A percentile compares a stretch with the other conserved stretches of the same genome.
phyloP scores from a whole-genome alignment of 2,329 filamentous ascomycete genomes.

The Xylaria sp. region DNA sequence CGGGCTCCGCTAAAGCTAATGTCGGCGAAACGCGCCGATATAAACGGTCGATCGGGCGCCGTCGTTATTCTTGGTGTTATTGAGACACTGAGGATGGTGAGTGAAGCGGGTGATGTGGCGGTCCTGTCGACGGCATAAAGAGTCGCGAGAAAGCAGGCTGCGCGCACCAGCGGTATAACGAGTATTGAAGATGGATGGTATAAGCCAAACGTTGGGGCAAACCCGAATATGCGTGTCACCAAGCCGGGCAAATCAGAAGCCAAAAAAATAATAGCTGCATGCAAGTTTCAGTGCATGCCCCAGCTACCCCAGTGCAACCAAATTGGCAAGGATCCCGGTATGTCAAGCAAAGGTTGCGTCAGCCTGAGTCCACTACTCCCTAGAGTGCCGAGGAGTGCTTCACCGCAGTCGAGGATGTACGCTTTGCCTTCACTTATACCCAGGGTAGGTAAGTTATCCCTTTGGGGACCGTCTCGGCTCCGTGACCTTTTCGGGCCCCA shows the following conservation, averaged over 20 bases:
- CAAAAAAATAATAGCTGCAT: conserved; percentile 17
- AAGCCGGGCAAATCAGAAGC: conserved; percentile 12
- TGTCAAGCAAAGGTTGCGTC: conserved; percentile 8
- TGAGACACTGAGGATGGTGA: neutral
- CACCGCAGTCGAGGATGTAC: conserved; percentile 15
- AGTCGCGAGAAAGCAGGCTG: neutral
- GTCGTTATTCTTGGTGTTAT: neutral
- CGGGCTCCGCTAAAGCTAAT: neutral
- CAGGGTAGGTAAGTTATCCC: neutral
- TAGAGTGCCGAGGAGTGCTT: too few relatives aligned
- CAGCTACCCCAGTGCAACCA: conserved; percentile 16
- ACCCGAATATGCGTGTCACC: conserved; percentile 19
- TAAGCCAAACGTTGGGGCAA: conserved; percentile 15
- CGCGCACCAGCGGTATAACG: neutral
- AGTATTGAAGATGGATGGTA: too few relatives aligned
- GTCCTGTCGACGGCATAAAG: neutral
- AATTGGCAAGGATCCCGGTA: conserved; percentile 19
- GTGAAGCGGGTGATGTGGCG: neutral
- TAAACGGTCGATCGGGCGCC: neutral
- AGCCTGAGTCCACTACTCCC: neutral
- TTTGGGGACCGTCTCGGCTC: too few relatives aligned
- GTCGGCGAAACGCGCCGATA: neutral
- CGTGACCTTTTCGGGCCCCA: too few relatives aligned
- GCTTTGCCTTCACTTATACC: neutral
- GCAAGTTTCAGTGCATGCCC: conserved; percentile 31